A percentile compares a stretch with the other conserved stretches of the same genome.
phyloP scores from a whole-genome alignment of 2,329 filamentous ascomycete species.

The Cadophora malorum region DNA sequence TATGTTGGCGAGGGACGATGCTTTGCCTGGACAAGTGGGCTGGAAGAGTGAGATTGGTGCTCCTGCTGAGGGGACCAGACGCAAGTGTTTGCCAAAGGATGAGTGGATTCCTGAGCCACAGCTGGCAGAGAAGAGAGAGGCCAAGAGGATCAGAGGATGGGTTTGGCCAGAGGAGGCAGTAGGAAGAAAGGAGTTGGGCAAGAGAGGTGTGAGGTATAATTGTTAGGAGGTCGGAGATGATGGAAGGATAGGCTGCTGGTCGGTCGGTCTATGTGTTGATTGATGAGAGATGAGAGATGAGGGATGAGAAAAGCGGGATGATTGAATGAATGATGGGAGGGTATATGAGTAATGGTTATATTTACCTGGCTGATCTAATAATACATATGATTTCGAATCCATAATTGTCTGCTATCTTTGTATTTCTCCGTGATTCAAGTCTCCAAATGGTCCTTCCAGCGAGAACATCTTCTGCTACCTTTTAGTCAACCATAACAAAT shows the following conservation, averaged over 20 bases:
- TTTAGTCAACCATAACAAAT: neutral
- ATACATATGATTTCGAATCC: slow-evolving; percentile 18
- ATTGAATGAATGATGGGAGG: slow-evolving; percentile 16
- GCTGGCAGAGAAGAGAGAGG: slow-evolving; percentile 76
- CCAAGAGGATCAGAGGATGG: slow-evolving; percentile 77
- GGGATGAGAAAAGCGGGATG: slow-evolving; percentile 11
- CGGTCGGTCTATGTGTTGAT: neutral
- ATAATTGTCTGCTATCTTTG: neutral
- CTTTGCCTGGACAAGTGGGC: slow-evolving; percentile 61
- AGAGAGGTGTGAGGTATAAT: slow-evolving; percentile 65
- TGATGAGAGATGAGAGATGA: slow-evolving; percentile 21
- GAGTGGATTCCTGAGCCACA: slow-evolving; percentile 78
- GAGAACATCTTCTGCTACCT: neutral
- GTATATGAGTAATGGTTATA: slow-evolving; percentile 23
- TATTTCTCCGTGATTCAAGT: neutral
- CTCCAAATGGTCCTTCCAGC: neutral
- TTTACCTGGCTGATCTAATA: slow-evolving; percentile 17
- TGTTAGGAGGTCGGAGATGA: slow-evolving; percentile 24
- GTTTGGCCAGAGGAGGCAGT: slow-evolving; percentile 77
- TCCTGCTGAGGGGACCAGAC: slow-evolving; percentile 73
- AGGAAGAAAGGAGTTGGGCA: slow-evolving; percentile 73
- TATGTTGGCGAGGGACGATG: slow-evolving; percentile 69
- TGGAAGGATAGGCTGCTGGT: slow-evolving; percentile 23
- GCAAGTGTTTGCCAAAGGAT: slow-evolving; percentile 74
- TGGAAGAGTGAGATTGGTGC: slow-evolving; percentile 78